phyloP scores from a whole-genome alignment of 257 asterid species.

The Nyctanthes arbortristis region DNA sequence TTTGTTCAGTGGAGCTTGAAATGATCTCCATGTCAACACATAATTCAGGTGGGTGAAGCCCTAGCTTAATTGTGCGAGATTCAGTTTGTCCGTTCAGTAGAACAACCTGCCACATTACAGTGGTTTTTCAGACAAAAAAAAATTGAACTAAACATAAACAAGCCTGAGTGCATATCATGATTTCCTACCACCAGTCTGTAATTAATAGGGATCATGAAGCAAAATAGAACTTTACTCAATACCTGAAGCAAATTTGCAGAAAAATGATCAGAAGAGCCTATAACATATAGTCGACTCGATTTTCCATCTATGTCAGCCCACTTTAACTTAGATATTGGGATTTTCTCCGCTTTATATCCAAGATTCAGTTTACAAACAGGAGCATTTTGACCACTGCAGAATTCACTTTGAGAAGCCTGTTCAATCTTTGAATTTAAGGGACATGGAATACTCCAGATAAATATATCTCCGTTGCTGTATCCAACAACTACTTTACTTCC shows the following conservation, averaged over 20 bases:
- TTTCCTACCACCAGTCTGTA: too few relatives aligned
- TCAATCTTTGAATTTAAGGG: background rate
- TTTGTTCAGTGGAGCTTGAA: conserved; percentile 48
- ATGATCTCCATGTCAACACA: conserved; percentile 67
- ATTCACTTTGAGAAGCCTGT: background rate
- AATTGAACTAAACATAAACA: conserved; percentile 2
- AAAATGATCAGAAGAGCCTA: background rate
- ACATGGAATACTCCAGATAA: background rate
- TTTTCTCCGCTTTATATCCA: background rate
- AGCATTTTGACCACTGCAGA: background rate
- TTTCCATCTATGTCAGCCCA: background rate
- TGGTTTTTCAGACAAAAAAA: conserved; percentile 6
- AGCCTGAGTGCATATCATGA: background rate
- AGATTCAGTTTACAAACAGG: background rate
- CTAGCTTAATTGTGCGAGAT: conserved; percentile 74
- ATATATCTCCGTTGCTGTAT: conserved; percentile 81
- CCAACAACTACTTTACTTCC: conserved; percentile 88
- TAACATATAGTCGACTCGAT: background rate
- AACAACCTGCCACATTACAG: conserved; percentile 69
- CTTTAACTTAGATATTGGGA: background rate
- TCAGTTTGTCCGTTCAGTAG: conserved; percentile 74
- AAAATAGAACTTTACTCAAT: background rate
- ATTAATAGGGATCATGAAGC: background rate
- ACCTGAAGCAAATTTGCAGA: background rate
- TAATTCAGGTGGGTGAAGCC: conserved; percentile 65